Base-by-base conservation (phyloP, 805 yeast genomes). In the Naumovozyma dairenensis region DNA sequence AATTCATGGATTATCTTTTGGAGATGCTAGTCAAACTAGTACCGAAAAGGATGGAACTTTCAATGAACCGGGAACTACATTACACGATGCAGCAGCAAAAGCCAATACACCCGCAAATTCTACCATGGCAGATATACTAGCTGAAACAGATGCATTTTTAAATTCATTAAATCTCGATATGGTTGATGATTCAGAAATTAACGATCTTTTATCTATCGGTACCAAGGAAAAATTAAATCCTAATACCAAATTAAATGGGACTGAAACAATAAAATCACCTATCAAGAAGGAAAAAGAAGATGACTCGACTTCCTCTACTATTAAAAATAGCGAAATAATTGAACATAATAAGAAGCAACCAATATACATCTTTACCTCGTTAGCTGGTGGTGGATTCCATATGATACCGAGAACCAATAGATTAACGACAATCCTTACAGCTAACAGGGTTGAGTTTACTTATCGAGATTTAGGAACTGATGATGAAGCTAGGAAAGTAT, bases 401-500 rank as follows among this genome's bases (percentile, higher is more conserved):
- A 74, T 87, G 56, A 72, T 77, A 42, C 71, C 79, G 12, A 66
- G 87, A 46, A 85, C 95, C 12, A 82, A 80, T 49, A 65, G 93
- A 36, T 59, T 87, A 37, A 71, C 71, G 9, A 79, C 85, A 0
- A 82, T 86, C 34, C 65, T 86, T 33, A 69, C 74, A 25, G 94
- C 87, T 4, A 81, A 85, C 54, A 69, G 74, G 31, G 62, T 86
- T 33, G 66, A 72, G 38, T 82, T 74, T 53, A 69, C 72, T 20
- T 70, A 74, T 51, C 73, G 81, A 37, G 96, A 86, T 53, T 60
- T 85, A 33, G 94, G 94, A 5, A 84, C 94, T 0, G 93, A 86
- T 53, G 85, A 77, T 33, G 80, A 77, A 39, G 95, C 95, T 12
- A 77, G 85, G 55, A 71, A 74, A 46, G 70, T 84, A 18, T 86